These are phyloP conservation scores for Entomortierella chlamydospora DNA, from an alignment of 192 early-diverging fungal species.

Conservation along the genomic window DNA sequence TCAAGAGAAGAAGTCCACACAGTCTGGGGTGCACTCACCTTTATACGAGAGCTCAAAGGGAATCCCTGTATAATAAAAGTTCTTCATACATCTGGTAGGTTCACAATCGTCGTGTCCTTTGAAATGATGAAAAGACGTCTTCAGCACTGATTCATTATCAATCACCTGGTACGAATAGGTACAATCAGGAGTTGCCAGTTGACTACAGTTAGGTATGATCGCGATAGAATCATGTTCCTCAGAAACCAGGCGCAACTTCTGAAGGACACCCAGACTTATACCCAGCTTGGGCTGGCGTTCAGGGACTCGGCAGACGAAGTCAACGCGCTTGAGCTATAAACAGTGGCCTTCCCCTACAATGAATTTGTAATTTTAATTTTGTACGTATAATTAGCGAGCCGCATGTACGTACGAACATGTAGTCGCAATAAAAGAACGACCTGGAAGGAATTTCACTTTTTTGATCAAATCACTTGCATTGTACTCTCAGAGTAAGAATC, in stretches of 20 bases:
- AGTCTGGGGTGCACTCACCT: conserved; percentile 59
- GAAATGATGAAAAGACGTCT: too few relatives aligned
- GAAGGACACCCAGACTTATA: conserved; percentile 37
- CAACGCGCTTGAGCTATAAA: conserved; percentile 34
- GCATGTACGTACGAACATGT: too few relatives aligned
- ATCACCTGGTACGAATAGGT: conserved; percentile 18
- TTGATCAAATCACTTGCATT: conserved; percentile 8
- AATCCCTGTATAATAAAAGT: conserved; percentile 53
- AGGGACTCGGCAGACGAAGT: conserved; percentile 43
- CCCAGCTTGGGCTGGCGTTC: conserved; percentile 36
- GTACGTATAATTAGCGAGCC: too few relatives aligned
- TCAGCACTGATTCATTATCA: neutral
- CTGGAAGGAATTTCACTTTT: conserved; percentile 6
- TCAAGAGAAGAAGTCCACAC: conserved; percentile 58
- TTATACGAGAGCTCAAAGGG: conserved; percentile 57
- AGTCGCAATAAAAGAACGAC: neutral
- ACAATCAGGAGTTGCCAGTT: conserved; percentile 56
- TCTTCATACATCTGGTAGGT: conserved; percentile 57
- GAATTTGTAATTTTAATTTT: neutral
- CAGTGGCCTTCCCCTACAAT: neutral
- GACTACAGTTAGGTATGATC: conserved; percentile 57
- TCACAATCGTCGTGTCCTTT: too few relatives aligned
- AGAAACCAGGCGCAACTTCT: conserved; percentile 40
- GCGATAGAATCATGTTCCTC: conserved; percentile 50
- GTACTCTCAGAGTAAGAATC: neutral